Conservation (phyloP, 805 yeast species). For the Saturnispora quitensis region DNA sequence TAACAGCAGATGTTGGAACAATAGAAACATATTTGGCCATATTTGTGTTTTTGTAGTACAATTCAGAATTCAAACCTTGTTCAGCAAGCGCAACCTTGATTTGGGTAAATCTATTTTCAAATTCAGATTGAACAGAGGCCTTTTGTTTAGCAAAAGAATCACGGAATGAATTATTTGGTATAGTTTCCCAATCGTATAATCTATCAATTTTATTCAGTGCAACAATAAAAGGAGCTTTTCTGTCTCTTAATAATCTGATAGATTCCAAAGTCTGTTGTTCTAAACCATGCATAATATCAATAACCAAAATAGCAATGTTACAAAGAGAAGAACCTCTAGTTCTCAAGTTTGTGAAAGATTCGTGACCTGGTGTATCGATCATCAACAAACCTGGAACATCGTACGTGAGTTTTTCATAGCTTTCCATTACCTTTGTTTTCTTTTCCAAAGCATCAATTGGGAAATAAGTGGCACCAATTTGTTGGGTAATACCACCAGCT, state of each 20-base stretch:
- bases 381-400: slow-evolving; percentile 96
- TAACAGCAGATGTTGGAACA: slow-evolving; percentile 97
- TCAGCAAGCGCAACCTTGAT: slow-evolving; percentile 90
- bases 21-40: slow-evolving; percentile 89
- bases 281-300: slow-evolving; percentile 98
- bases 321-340: slow-evolving; percentile 98
- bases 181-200: slow-evolving; percentile 86
- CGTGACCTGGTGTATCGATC: slow-evolving; percentile 99
- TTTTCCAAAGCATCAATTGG: slow-evolving; percentile 89
- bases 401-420: slow-evolving; percentile 72
- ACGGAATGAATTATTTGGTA: slow-evolving; percentile 91
- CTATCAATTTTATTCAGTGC: slow-evolving; percentile 98
- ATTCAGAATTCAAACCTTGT: slow-evolving; percentile 96
- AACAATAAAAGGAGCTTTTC: slow-evolving; percentile 96
- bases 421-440: slow-evolving; percentile 86
- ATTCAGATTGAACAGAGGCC: slow-evolving; percentile 83
- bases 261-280: slow-evolving; percentile 98
- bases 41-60: slow-evolving; percentile 91
- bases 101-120: slow-evolving; percentile 74
- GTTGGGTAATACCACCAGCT: slow-evolving; percentile 99
- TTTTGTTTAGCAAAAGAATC: slow-evolving; percentile 80
- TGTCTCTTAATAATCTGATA: slow-evolving; percentile 80
- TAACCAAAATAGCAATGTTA: slow-evolving; percentile 97
- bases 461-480: slow-evolving; percentile 99
- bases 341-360: slow-evolving; percentile 94